A percentile compares a stretch with the other conserved stretches of the same genome.
Conservation (phyloP, 768 basidiomycete genomes). For the Artomyces pyxidatus region DNA sequence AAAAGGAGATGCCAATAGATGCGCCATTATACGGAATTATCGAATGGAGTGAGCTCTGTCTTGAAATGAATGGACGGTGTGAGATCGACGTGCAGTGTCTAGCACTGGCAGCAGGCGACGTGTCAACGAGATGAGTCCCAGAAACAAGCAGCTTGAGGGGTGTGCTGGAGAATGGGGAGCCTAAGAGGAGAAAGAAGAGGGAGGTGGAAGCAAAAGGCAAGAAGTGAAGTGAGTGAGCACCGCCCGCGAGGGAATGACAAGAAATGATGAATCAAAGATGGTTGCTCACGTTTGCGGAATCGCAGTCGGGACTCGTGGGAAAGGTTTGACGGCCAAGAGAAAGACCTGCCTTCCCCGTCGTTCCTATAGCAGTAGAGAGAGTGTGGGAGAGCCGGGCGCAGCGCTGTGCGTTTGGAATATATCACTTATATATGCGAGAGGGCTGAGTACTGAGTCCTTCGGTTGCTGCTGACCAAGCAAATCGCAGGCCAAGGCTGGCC, state of each 20-base stretch:
- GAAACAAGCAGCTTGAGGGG: no score
- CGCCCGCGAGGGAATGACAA: neutral
- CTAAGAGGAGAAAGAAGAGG: neutral
- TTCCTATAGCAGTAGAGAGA: no score
- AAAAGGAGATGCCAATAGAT: conserved; percentile 23
- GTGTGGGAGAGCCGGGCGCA: no score
- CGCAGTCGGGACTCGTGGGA: no score
- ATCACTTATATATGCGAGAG: no score
- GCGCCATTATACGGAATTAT: conserved; percentile 17
- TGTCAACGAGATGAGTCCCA: no score
- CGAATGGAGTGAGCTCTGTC: neutral
- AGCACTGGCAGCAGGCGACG: neutral
- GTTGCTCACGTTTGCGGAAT: neutral
- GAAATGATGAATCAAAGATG: neutral
- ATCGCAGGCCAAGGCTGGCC: no score
- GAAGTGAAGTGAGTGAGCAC: neutral
- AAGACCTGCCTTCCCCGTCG: no score
- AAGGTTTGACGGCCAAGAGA: no score
- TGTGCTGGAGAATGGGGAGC: neutral
- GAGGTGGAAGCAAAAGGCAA: neutral
- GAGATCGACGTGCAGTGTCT: neutral
- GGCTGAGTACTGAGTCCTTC: no score
- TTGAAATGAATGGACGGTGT: neutral
- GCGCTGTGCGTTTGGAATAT: no score
- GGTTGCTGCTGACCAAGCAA: no score